Evolutionary conservation across 768 basidiomycete species (phyloP), one percentile per base, ranked within the genome.

Genomic region (Mycena rosella): DNA sequence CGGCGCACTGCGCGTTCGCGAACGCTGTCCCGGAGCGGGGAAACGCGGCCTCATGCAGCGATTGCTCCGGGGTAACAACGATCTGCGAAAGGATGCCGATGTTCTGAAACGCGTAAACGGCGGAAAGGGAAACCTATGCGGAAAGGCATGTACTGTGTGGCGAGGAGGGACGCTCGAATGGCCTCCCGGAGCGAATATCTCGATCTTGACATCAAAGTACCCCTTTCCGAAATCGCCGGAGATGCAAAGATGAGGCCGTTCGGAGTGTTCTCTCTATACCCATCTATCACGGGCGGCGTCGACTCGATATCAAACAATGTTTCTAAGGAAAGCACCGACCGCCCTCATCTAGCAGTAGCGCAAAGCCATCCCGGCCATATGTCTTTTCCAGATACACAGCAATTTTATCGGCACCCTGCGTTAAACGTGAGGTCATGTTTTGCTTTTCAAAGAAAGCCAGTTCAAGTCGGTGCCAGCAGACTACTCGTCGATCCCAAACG

Each of bases 341-440:
- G 38, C 91, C 91, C 76, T 93, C 91, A 69, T 93, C 91, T 36
- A 93, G 78, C n/a, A 92, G 72, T 70, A 92, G 79, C 0, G 87
- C 82, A 69, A 89, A 85, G 14, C 84, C 81, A 68, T 90, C 73
- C 59, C 77, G 63, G 42, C 90, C 91, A 72, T 88, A 91, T 22
- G 80, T 81, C 6, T 79, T 57, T 42, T 83, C 71, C 8, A 92
- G 71, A 60, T 77, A 77, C 6, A 73, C 61, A 0, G 76, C 75
- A 47, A 87, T 72, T 1, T 72, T 74, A 44, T 71, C 69, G 15
- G 84, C 86, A 29, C 86, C 85, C 85, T 86, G 60, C 11, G 20
- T 38, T 2, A 10, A 32, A 15, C 24, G 15, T 34, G 13, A 30
- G 55, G 63, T 72, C 67, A 29, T 22, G 17, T 13, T 2, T 38